Base-by-base conservation (phyloP, 345 rosid genomes). In the Streptanthus diversifolius region DNA sequence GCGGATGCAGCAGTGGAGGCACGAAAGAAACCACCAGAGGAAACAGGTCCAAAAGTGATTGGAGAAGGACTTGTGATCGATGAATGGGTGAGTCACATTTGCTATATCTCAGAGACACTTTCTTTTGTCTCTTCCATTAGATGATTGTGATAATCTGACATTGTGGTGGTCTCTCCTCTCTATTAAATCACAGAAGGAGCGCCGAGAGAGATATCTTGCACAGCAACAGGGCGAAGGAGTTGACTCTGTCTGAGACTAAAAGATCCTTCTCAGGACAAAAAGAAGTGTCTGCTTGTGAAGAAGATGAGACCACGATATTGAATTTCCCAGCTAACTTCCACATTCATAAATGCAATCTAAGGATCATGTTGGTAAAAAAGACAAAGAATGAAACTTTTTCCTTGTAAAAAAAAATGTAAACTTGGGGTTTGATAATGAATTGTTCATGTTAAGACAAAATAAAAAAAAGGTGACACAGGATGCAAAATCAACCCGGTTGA, bases 41-140 rank as follows among this genome's bases (percentile, higher is more conserved):
- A 90, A 60, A 58, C 88, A 10, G 96, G 96, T 55, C 92, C 98
- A 9, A 86, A 70, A 83, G 81, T 92, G 75, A 84, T 92, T 1
- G 99, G 98, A 24, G 99, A 95, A 85, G 99, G 99, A 53, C 97
- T 95, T n/a, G 99, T 95, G 25, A 90, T 95, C 49, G 99, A 95
- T 78, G 98, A 95, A 85, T 95, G 99, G 99, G 99, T 92, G 37
- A 77, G 92, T 84, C 58, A 60, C 60, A 15, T 51, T 22, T 63
- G 5, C 35, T 54, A 49, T 45, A 3, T 48, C 13, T 15, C 3
- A 52, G 1, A 27, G 1, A 13, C 1, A 8, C 33, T 18, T 12
- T 39, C 41, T 30, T 10, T 30, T 24, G n/a, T 40, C 15, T 29
- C 43, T 8, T 67, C 21, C 58, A 25, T 65, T 47, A 8, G 41